Percentiles rank a stretch among this genome's conserved stretches.
Conservation (phyloP, 176 grass and related monocot species). For the Lolium rigidum region DNA sequence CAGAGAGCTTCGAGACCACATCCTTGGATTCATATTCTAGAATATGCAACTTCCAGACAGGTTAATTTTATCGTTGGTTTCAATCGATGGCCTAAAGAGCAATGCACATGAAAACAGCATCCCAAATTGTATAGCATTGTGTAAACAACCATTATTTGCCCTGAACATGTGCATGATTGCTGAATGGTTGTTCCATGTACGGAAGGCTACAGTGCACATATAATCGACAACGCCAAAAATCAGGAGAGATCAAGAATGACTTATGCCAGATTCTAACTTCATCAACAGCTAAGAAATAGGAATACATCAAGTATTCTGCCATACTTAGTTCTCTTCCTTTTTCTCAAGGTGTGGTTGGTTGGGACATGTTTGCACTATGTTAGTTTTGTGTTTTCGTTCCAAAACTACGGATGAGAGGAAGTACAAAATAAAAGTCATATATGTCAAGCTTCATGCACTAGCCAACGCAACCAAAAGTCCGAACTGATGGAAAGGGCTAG, state of each 20-base stretch:
- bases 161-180: not conserved
- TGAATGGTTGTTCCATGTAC: slow-evolving; percentile 13
- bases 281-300: not conserved
- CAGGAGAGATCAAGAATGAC: not conserved
- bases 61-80: not conserved
- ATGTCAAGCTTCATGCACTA: too few relatives aligned
- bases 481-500: too few relatives aligned
- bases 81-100: not conserved
- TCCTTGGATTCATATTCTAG: not conserved
- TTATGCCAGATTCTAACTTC: not conserved
- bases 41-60: not conserved
- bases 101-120: not conserved
- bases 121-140: not conserved
- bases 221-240: not conserved
- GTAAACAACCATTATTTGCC: not conserved
- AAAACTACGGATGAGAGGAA: not conserved
- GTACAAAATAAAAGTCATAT: not conserved
- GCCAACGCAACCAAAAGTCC: too few relatives aligned
- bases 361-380: not conserved
- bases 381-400: slow-evolving; percentile 16
- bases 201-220: not conserved
- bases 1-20: not conserved
- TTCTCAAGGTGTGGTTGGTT: not conserved
- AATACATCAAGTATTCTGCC: not conserved
- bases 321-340: not conserved